These are phyloP conservation scores for Sporothrix dimorphospora DNA, from an alignment of 2,329 filamentous ascomycete genomes.

Conservation along the genomic window DNA sequence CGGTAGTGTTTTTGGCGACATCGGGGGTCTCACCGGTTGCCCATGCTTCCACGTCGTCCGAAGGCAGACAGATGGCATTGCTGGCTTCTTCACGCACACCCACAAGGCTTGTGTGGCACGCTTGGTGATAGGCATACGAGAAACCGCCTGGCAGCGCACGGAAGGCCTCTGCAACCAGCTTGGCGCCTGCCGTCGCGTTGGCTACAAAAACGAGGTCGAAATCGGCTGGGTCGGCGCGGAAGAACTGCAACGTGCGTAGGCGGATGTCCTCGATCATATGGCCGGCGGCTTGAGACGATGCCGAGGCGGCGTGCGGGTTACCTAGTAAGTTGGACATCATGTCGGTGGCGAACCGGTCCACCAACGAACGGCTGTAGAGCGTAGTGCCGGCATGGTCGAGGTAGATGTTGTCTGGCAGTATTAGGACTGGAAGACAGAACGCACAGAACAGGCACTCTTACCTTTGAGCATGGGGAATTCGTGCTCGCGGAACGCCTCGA, in stretches of 20 bases:
- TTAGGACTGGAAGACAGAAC: conserved; percentile 28
- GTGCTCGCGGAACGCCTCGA: conserved; percentile 60
- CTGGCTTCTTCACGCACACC: conserved; percentile 75
- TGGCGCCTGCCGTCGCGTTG: conserved; percentile 90
- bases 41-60: conserved; percentile 68
- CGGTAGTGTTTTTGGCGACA: conserved; percentile 7
- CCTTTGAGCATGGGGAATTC: conserved; percentile 75
- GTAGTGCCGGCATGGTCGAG: conserved; percentile 97
- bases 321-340: conserved; percentile 80
- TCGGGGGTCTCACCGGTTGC: conserved; percentile 45
- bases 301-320: conserved; percentile 88
- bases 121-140: conserved; percentile 79
- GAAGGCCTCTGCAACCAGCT: conserved; percentile 80
- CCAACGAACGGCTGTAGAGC: conserved; percentile 74
- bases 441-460: conserved; percentile 37
- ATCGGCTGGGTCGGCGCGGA: conserved; percentile 76
- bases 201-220: conserved; percentile 91
- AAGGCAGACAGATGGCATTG: conserved; percentile 67
- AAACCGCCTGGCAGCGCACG: conserved; percentile 71
- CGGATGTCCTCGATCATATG: conserved; percentile 76
- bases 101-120: conserved; percentile 84
- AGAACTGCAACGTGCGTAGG: conserved; percentile 70
- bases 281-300: conserved; percentile 76
- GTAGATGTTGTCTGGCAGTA: conserved; percentile 67
- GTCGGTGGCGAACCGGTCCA: conserved; percentile 78